Percentiles rank a stretch among this genome's conserved stretches.
Evolutionary conservation across 768 basidiomycete genomes (phyloP).

Genomic region (Candolleomyces eurysporus): DNA sequence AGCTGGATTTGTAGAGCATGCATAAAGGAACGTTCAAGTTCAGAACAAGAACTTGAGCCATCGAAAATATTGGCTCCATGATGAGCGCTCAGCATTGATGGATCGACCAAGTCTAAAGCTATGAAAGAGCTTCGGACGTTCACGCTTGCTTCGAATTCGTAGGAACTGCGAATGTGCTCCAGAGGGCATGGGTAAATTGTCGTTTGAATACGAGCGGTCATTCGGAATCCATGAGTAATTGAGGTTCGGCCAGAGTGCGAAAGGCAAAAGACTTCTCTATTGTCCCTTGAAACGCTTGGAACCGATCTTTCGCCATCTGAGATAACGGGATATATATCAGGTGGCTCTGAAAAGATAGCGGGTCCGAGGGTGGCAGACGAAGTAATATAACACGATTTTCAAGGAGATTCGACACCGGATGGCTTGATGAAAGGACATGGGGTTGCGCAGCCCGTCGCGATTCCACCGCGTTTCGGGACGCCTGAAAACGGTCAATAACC

Average conservation of each 20-base stretch:
- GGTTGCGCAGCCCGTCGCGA: too few relatives aligned
- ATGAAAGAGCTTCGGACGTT: neutral
- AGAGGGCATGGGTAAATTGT: too few relatives aligned
- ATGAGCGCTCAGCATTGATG: neutral
- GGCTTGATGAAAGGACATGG: too few relatives aligned
- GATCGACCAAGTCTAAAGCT: neutral
- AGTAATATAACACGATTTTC: too few relatives aligned
- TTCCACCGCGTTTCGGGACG: too few relatives aligned
- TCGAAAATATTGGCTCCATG: neutral
- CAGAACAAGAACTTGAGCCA: neutral
- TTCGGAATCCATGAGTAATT: constrained; percentile 1
- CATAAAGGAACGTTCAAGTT: neutral
- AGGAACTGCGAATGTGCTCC: neutral
- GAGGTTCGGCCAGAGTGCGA: neutral
- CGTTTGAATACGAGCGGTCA: neutral
- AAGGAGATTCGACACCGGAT: too few relatives aligned
- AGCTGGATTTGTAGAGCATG: neutral
- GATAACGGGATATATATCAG: too few relatives aligned
- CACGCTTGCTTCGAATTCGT: neutral
- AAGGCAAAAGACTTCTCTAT: neutral
- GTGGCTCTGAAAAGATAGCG: too few relatives aligned
- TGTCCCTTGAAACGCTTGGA: neutral
- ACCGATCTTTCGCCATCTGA: neutral
- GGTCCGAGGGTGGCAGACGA: neutral
- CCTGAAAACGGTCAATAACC: too few relatives aligned